Evolutionary conservation across 2,329 filamentous ascomycete species (phyloP), one percentile per base, ranked within the genome.

Genomic region (Sporothrix globosa): DNA sequence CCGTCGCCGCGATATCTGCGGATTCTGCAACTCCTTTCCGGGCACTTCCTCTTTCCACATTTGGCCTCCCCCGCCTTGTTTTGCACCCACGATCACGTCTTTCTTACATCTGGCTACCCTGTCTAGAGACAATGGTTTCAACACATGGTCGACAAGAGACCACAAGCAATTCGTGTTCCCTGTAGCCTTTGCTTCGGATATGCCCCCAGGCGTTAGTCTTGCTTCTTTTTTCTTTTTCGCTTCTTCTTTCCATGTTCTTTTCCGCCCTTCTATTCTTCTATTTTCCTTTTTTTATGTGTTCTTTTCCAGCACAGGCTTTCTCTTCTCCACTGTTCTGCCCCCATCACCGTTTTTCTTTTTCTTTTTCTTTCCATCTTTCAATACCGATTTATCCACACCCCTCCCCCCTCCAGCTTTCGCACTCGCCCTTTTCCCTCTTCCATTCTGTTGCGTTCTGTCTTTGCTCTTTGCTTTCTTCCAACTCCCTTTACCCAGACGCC

Each of bases 351-450:
- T 4, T 58, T 4, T 34, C 41, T 5, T 60, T 58, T 21, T 34
- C 61, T 14, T 3, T 44, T 4, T 3, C 41, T 2, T 44, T 17
- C 41, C 41, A 44, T 7, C 11, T 46, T 44, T 21, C 39, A 19
- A 4, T 58, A n/a, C 50, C 65, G 48, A 53, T 27, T 44, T 54
- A 54, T 41, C 65, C 50, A 21, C 66, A 68, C 66, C 58, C 56
- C 39, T 27, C 30, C 34, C 65, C 34, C 52, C 4, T 46, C 50
- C 11, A 63, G 48, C 19, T n/a, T 67, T 19, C 19, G 21, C 30
- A 5, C 30, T 41, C 63, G 19, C 50, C 65, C 39, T 48, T 34
- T 30, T 50, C 13, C 1, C 17, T 19, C 30, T 14, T 50, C 7
- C 13, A 19, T 34, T 9, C 30, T 67, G 24, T 34, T 13, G 9